Base-by-base conservation (phyloP, 768 basidiomycete genomes). In the Cystofilobasidium bisporidii region DNA sequence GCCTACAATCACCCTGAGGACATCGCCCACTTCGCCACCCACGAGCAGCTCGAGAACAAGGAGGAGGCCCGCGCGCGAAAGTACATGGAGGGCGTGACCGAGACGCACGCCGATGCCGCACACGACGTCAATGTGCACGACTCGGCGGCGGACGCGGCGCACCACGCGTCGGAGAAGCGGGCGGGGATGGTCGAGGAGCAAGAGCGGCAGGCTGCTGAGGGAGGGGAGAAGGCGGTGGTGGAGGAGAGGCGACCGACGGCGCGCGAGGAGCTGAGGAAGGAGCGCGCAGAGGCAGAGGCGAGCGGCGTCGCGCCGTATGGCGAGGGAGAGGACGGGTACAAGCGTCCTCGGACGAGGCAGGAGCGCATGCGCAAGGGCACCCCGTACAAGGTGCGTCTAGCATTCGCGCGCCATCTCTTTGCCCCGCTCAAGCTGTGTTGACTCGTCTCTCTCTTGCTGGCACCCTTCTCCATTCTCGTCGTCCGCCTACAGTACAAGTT, bases 1-100 rank as follows among this genome's bases (percentile, higher is more conserved):
- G 83, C 92, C 0, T 99, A 98, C 78, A 87, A 75, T 69, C 96
- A 99, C 76, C 87, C 91, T 0, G 96, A 98, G 77, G 43, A 69
- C 24, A 62, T 69, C 47, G 68, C 61, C 20, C 68, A 69, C 58
- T 69, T 69, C 32, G 62, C 47, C 17, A 40, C 63, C 30, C 68
- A 69, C 57, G 68, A 69, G 38, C 30, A 58, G 32, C 57, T 69
- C 57, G 68, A 69, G 45, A 48, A 43, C 26, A 41, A 48, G 30
- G 68, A 69, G 41, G 68, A 64, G 38, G 56, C n/a, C 17, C 61
- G 63, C 14, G 63, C 63, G 20, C 55, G 63, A 24, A 58, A 41
- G 30, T 69, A 64, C 63, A 56, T 69, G 45, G 68, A 69, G 26
- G 68, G 41, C n/a, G 68, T 64, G 62, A 64, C 68, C n/a, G 62